Evolutionary conservation across 306 rosid genomes (phyloP).

Genomic region (Vachellia pachyceras): DNA sequence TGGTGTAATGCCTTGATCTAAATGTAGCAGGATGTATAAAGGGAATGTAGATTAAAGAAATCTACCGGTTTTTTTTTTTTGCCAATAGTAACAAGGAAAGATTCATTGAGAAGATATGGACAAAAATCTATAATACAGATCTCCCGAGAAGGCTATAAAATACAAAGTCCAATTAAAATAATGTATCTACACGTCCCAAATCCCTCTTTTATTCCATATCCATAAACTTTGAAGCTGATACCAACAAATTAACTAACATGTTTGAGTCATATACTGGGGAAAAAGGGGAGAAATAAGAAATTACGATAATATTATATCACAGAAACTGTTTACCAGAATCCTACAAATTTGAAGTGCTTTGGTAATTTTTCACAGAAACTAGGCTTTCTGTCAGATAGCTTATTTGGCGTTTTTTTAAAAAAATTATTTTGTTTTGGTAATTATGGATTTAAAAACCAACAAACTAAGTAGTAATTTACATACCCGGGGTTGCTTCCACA

Average conservation of each 20-base stretch:
- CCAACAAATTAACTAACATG: not conserved
- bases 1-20: not conserved
- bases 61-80: not conserved
- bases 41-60: not conserved
- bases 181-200: no score
- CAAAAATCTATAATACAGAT: not conserved
- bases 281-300: not conserved
- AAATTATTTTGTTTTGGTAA: no score
- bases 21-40: not conserved
- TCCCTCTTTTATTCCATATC: not conserved
- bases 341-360: no score
- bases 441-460: not conserved
- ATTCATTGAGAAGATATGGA: not conserved
- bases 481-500: slow-evolving; percentile 42
- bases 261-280: no score
- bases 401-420: not conserved
- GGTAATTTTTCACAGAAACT: no score
- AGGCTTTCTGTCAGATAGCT: not conserved
- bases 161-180: no score
- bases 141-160: not conserved
- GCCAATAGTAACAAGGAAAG: not conserved
- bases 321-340: not conserved
- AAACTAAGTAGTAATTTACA: not conserved
- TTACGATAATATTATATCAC: no score
- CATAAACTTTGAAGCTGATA: not conserved